Conservation (phyloP, 495 filamentous ascomycete genomes). For the Geoglossum glabrum region DNA sequence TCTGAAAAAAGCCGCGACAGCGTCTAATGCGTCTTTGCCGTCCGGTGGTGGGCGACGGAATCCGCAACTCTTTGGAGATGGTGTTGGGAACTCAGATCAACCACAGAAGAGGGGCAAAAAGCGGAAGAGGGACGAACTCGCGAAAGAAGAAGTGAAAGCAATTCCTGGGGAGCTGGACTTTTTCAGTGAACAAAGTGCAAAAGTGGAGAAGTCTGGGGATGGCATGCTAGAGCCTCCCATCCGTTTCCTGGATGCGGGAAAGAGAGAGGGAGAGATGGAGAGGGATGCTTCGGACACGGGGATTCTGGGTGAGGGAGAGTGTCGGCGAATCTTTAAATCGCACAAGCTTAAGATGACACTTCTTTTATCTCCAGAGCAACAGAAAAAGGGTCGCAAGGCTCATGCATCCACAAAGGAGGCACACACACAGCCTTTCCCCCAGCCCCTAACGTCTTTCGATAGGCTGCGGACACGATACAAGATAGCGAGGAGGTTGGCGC, state of each 20-base stretch:
- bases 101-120: conserved; percentile 7
- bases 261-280: background rate
- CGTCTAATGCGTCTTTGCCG: conserved; percentile 15
- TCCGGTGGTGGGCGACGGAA: conserved; percentile 29
- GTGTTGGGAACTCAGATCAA: conserved; percentile 15
- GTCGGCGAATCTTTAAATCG: conserved; percentile 49
- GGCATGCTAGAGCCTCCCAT: conserved; percentile 1
- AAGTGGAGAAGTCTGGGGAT: background rate
- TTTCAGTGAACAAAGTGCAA: conserved; percentile 9
- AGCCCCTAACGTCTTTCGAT: conserved; percentile 58
- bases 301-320: conserved; percentile 37
- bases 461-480: conserved; percentile 49
- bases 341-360: conserved; percentile 73
- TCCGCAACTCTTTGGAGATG: conserved; percentile 32
- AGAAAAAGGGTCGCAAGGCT: conserved; percentile 20
- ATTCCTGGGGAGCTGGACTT: conserved; percentile 16
- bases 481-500: conserved; percentile 45
- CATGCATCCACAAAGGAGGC: conserved; percentile 15
- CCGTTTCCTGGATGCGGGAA: background rate
- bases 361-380: conserved; percentile 32
- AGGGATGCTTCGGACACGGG: background rate
- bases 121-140: conserved; percentile 15
- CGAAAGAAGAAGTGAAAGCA: background rate
- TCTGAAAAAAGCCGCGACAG: conserved; percentile 21
- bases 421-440: conserved; percentile 37